phyloP scores from a whole-genome alignment of 2,329 filamentous ascomycete species.

The Parascedosporium putredinis region DNA sequence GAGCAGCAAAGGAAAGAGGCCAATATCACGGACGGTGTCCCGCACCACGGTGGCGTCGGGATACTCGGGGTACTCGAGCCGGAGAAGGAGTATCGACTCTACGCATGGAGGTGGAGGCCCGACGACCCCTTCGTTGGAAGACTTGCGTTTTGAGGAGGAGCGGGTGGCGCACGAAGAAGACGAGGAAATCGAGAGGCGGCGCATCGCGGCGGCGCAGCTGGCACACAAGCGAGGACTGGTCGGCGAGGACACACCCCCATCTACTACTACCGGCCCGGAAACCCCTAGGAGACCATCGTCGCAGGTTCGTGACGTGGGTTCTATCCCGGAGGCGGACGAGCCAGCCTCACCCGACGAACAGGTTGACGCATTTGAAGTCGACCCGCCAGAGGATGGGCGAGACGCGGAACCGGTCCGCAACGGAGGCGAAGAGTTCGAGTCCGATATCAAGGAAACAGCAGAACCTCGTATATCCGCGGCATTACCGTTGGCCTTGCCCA shows the following conservation, averaged over 20 bases:
- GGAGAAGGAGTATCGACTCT: slow-evolving; percentile 12
- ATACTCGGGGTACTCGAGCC: slow-evolving; percentile 23
- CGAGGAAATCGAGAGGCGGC: slow-evolving; percentile 39
- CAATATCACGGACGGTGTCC: slow-evolving; percentile 43
- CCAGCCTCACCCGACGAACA: background rate
- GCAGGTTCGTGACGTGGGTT: slow-evolving; percentile 2
- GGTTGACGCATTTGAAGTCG: background rate
- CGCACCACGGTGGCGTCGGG: slow-evolving; percentile 44
- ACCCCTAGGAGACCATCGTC: background rate
- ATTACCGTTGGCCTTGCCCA: background rate
- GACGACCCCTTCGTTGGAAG: slow-evolving; percentile 35
- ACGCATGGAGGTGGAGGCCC: slow-evolving; percentile 28
- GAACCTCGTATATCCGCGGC: no score
- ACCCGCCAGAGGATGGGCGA: background rate
- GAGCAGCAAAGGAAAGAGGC: slow-evolving; percentile 50
- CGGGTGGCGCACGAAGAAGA: slow-evolving; percentile 40
- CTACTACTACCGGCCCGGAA: background rate
- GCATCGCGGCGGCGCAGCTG: slow-evolving; percentile 39
- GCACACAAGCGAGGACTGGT: slow-evolving; percentile 39
- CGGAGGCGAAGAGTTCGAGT: background rate
- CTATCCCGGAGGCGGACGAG: slow-evolving; percentile 1
- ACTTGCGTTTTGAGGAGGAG: slow-evolving; percentile 44
- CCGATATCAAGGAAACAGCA: background rate
- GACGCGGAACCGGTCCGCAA: background rate
- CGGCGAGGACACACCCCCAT: slow-evolving; percentile 13